phyloP scores from a whole-genome alignment of 208 protist genomes.

The Leishmania guyanensis region DNA sequence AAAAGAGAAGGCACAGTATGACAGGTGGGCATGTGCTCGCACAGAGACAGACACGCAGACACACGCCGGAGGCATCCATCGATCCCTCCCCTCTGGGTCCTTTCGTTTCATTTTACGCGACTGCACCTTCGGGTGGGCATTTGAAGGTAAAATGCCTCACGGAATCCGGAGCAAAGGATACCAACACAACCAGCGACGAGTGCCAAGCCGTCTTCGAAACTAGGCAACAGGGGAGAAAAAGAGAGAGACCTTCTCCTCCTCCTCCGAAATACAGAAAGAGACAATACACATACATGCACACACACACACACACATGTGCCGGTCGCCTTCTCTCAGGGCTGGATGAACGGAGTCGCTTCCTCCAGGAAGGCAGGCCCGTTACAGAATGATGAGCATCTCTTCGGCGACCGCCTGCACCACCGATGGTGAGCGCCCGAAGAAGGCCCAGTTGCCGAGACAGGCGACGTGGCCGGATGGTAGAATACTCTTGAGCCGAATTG shows the following conservation, averaged over 20 bases:
- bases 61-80: neutral
- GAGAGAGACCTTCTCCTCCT: neutral
- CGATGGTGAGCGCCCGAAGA: conserved; percentile 32
- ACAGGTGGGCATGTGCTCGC: neutral
- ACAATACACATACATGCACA: neutral
- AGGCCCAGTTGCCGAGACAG: conserved; percentile 51
- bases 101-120: neutral
- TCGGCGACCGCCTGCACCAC: conserved; percentile 54
- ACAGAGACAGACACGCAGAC: neutral
- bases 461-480: conserved; percentile 59
- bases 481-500: conserved; percentile 41
- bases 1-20: neutral
- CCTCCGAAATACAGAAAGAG: neutral
- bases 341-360: neutral
- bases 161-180: neutral
- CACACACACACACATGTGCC: neutral
- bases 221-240: neutral
- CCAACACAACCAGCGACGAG: neutral
- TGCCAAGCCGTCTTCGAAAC: neutral
- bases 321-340: neutral
- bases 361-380: neutral
- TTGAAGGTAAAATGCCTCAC: neutral
- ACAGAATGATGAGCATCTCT: conserved; percentile 45
- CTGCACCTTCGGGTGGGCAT: neutral
- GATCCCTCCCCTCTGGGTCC: neutral